These are phyloP conservation scores for Penicillium corylophilum DNA, from an alignment of 2,329 filamentous ascomycete species.

Conservation along the genomic window DNA sequence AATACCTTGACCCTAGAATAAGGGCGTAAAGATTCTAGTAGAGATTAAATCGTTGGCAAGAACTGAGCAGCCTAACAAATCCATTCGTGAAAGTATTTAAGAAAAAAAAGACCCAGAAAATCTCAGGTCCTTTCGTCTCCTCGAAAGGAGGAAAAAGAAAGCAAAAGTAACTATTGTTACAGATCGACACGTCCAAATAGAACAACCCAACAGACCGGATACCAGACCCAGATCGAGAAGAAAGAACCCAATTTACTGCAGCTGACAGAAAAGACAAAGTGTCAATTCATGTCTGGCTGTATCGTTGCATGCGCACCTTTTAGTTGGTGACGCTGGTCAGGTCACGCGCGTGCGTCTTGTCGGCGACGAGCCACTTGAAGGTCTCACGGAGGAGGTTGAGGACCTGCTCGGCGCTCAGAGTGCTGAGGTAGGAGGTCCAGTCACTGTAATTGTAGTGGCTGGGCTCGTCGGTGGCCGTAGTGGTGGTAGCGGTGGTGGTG, in stretches of 20 bases:
- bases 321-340: constrained; percentile 26
- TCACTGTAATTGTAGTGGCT: constrained; percentile 18
- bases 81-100: constrained; percentile 18
- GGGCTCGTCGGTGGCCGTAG: constrained; percentile 4
- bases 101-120: constrained; percentile 3
- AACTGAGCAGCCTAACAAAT: constrained; percentile 18
- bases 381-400: constrained; percentile 30
- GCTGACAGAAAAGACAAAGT: neutral
- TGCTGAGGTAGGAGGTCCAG: constrained; percentile 30
- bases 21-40: too few species aligned
- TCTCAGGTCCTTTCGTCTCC: constrained; percentile 8
- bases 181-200: constrained; percentile 5
- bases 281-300: neutral
- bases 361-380: constrained; percentile 32
- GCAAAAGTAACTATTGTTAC: constrained; percentile 16
- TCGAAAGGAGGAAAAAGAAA: constrained; percentile 11
- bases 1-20: too few species aligned
- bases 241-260: neutral
- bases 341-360: constrained; percentile 34
- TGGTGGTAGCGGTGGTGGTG: neutral
- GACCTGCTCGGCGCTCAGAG: constrained; percentile 32
- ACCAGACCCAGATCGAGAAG: constrained; percentile 9
- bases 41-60: neutral
- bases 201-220: constrained; percentile 6
- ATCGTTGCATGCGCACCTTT: neutral